phyloP scores from a whole-genome alignment of 371 early-diverging fungal genomes.

The Mucor plumbeus region DNA sequence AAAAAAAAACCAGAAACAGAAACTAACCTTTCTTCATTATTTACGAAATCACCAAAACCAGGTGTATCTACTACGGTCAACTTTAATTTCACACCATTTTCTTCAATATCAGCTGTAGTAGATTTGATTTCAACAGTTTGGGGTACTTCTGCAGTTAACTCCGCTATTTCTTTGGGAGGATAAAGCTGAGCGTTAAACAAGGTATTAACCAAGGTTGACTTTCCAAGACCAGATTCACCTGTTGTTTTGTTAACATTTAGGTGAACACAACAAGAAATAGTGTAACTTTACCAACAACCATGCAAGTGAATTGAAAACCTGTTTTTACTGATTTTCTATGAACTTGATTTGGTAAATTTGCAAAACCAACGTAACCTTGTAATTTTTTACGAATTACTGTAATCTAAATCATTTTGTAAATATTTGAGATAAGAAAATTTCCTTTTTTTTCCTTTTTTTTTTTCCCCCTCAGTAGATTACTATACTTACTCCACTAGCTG shows the following conservation, averaged over 20 bases:
- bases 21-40: slow-evolving; percentile 88
- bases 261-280: not conserved
- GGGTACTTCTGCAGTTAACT: slow-evolving; percentile 82
- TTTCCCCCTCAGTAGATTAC: too few species aligned
- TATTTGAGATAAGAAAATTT: not conserved
- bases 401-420: slow-evolving; percentile 21
- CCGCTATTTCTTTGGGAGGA: slow-evolving; percentile 82
- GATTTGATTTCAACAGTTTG: slow-evolving; percentile 95
- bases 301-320: slow-evolving; percentile 97
- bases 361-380: slow-evolving; percentile 96
- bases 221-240: slow-evolving; percentile 98
- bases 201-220: slow-evolving; percentile 99
- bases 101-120: slow-evolving; percentile 88
- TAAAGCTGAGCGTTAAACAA: slow-evolving; percentile 95
- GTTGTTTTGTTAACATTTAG: not conserved
- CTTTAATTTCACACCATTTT: slow-evolving; percentile 90
- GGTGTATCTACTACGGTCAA: slow-evolving; percentile 96
- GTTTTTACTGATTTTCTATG: slow-evolving; percentile 97
- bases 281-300: slow-evolving; percentile 83
- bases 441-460: not conserved
- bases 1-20: not conserved
- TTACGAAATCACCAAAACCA: slow-evolving; percentile 94
- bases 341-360: slow-evolving; percentile 97
- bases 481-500: slow-evolving; percentile 13
- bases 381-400: slow-evolving; percentile 74